These are phyloP conservation scores for Fagus sylvatica DNA, from an alignment of 306 rosid genomes.

Conservation along the genomic window DNA sequence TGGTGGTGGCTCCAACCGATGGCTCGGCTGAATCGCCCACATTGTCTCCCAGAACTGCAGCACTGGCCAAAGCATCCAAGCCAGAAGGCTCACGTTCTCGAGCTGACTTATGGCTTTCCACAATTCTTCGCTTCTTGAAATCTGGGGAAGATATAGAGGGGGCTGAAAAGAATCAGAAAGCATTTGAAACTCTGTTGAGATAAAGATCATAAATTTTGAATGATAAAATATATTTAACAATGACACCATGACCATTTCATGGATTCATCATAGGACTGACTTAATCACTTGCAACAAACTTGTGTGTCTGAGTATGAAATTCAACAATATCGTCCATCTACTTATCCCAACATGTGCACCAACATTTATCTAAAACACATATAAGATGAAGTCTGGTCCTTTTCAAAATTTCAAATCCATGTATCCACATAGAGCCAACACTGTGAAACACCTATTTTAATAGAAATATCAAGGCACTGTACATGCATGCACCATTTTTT, in stretches of 20 bases:
- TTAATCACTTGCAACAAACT: not conserved
- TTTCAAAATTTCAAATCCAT: not conserved
- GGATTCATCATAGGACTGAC: slow-evolving; percentile 1
- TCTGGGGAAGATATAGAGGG: slow-evolving; percentile 41
- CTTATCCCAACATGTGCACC: not conserved
- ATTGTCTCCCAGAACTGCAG: slow-evolving; percentile 81
- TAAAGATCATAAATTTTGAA: not conserved
- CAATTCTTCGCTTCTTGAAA: slow-evolving; percentile 56
- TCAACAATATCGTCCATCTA: not conserved
- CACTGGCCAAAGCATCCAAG: slow-evolving; percentile 88
- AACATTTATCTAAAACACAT: not conserved
- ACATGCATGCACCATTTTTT: not conserved
- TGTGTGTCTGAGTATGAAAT: not conserved
- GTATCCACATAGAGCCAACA: not conserved
- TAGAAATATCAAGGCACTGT: not conserved
- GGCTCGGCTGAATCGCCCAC: slow-evolving; percentile 50
- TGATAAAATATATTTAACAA: not conserved
- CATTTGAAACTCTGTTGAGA: slow-evolving; percentile 12
- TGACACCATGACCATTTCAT: not conserved
- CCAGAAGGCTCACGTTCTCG: slow-evolving; percentile 71
- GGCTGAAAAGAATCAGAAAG: slow-evolving; percentile 19
- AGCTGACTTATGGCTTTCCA: slow-evolving; percentile 41
- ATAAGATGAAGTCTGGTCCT: not conserved
- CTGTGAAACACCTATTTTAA: not conserved
- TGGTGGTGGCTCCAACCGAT: slow-evolving; percentile 74